Evolutionary conservation across 805 yeast genomes (phyloP), one percentile per base, ranked within the genome.

Genomic region (Jamesozyma gamospora): DNA sequence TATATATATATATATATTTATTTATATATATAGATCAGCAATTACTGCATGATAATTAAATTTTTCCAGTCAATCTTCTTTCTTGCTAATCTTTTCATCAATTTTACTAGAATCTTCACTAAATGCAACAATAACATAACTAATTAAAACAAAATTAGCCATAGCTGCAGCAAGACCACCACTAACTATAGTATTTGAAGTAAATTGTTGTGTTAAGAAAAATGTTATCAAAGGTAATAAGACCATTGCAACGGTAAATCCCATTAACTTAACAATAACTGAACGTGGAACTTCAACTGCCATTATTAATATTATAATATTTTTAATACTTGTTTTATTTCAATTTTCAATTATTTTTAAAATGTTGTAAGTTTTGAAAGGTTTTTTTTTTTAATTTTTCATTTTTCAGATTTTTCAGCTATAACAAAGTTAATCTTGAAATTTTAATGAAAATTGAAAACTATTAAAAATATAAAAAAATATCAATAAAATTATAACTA

Each of bases 141-240:
- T 83, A 38, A 82, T 72, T 47, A 83, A 64, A 16, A 83, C 92
- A 6, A 78, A 62, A 53, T 83, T 83, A 21, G 92, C 92, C 41
- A 74, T 74, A 14, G 75, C 66, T 2, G 92, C 92, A 28, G 88
- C 85, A n/a, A 78, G 53, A 3, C 92, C 92, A 32, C 94, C 94
- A 37, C 85, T 77, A 11, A 79, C 63, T 12, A 82, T 59, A 1
- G 87, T 72, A 51, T 74, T 82, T 14, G 48, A 36, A 7, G 56
- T 49, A 15, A 40, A 41, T 49, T 67, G 69, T 48, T 75, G 79
- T 13, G 69, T 57, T 1, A 62, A 44, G 56, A 83, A 83, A 59
- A 83, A 83, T 1, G 81, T 65, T 21, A 70, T 39, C 45, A 83
- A 52, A 18, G 94, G 94, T 36, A 77, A 68, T 18, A 73, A 60